phyloP scores from a whole-genome alignment of 345 rosid genomes.

The Gynandropsis gynandra region DNA sequence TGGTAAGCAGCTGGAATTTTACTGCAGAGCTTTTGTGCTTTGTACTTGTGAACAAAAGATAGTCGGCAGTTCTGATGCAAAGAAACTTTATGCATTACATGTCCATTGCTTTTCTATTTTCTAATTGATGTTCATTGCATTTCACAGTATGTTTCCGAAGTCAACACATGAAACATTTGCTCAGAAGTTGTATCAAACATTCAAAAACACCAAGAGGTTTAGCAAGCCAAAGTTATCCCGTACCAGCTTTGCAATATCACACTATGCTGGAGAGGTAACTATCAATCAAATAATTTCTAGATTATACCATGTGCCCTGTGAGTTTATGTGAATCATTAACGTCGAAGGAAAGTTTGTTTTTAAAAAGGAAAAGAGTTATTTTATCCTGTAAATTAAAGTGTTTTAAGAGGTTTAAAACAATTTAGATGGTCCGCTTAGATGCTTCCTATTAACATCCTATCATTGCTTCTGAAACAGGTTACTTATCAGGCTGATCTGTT shows the following conservation, averaged over 20 bases:
- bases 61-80: conserved; percentile 14
- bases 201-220: conserved; percentile 89
- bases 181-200: conserved; percentile 96
- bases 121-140: conserved; percentile 23
- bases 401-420: too few species aligned
- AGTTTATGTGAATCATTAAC: too few species aligned
- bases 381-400: too few species aligned
- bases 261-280: conserved; percentile 98
- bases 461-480: conserved; percentile 45
- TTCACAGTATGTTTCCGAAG: conserved; percentile 89
- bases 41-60: conserved; percentile 7
- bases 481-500: conserved; percentile 84
- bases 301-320: too few species aligned
- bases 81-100: neutral
- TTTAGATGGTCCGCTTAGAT: conserved; percentile 12
- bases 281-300: conserved; percentile 11
- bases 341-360: too few species aligned
- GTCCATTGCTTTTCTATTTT: conserved; percentile 12
- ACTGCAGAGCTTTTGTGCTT: conserved; percentile 14
- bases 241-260: conserved; percentile 85
- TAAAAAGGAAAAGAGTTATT: too few species aligned
- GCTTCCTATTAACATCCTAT: conserved; percentile 17
- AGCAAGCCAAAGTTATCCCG: conserved; percentile 98
- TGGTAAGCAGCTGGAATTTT: conserved; percentile 49
- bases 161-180: conserved; percentile 99